A percentile compares a stretch with the other conserved stretches of the same genome.
These are phyloP conservation scores for Penstemon newberryi DNA, from an alignment of 257 asterid species.

Conservation along the genomic window DNA sequence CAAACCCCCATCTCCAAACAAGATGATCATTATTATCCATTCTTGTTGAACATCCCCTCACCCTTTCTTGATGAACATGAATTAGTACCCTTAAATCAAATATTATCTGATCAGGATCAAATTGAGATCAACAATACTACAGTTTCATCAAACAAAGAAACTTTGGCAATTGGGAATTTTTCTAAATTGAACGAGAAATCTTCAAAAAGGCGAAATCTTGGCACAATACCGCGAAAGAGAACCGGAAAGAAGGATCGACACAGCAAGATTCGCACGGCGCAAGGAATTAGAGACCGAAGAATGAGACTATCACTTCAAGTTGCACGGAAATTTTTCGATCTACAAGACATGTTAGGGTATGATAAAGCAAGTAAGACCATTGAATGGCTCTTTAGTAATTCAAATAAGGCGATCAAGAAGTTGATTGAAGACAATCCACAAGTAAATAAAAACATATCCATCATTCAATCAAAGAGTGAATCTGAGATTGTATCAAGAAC, in stretches of 20 bases:
- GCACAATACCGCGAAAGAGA: slow-evolving; percentile 39
- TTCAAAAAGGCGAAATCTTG: slow-evolving; percentile 27
- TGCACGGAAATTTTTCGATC: slow-evolving; percentile 73
- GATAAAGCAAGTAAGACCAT: slow-evolving; percentile 80
- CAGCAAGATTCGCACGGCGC: slow-evolving; percentile 83
- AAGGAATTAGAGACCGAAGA: slow-evolving; percentile 65
- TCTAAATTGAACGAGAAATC: background rate
- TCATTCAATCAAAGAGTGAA: slow-evolving; percentile 35
- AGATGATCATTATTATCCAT: slow-evolving; percentile 26
- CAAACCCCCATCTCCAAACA: slow-evolving; percentile 40
- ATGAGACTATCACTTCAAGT: slow-evolving; percentile 72
- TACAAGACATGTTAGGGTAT: slow-evolving; percentile 69
- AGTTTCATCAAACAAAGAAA: background rate
- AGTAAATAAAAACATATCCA: slow-evolving; percentile 14
- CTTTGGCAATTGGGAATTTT: too few relatives aligned
- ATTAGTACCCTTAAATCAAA: slow-evolving; percentile 38
- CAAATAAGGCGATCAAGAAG: slow-evolving; percentile 62
- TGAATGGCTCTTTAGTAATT: slow-evolving; percentile 66
- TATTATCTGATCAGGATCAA: slow-evolving; percentile 36
- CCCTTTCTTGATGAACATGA: slow-evolving; percentile 49
- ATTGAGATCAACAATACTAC: slow-evolving; percentile 1
- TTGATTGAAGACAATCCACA: slow-evolving; percentile 33
- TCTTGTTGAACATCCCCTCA: slow-evolving; percentile 45
- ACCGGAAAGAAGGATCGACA: slow-evolving; percentile 70
- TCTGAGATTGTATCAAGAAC: slow-evolving; percentile 40